Evolutionary conservation across 106 monocot species (phyloP), one percentile per base, ranked within the genome.

Genomic region (Apostasia shenzhenica): DNA sequence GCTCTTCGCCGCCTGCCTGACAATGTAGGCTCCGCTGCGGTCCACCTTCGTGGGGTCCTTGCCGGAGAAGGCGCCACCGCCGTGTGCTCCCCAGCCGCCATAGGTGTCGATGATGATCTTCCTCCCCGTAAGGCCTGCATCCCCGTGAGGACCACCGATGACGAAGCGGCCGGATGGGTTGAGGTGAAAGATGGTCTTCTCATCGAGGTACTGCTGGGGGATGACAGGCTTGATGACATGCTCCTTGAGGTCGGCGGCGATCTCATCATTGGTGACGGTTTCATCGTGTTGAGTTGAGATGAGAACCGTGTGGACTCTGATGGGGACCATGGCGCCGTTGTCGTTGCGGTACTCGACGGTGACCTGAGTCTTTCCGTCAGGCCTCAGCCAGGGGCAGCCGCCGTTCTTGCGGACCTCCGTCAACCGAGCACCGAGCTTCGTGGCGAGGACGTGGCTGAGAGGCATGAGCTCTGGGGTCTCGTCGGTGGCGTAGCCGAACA

Each of bases 211-310:
- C 26, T 26, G 26, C 26, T 26, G 73, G 2, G 68, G 50, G 56
- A 79, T 50, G 55, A 79, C 79, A 5, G 79, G 79, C 67, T 73
- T 79, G 69, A 80, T 80, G 38, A 80, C 80, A 26, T 80, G 80
- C 74, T 80, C 80, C 70, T 80, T 80, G 43, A 74, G 74, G 57
- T 81, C 80, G 5, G 75, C 75, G n/a, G 80, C 80, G 3, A 81
- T 81, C 66, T 81, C 80, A 39, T 80, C 80, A 45, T 80, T 80
- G 58, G 80, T 80, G 42, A 80, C 80, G 3, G 80, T 80, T 58
- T 81, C 80, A 52, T 81, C 80, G 8, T 81, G 80, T 67, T 81
- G 80, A 66, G 80, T 81, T 59, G 80, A 79, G 73, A 79, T 79
- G 68, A 79, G 73, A 41, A 79, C 63, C 14, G 79, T 79, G 73